Conservation (phyloP, 108 stramenopile species). For the Cyclotella sp. region DNA sequence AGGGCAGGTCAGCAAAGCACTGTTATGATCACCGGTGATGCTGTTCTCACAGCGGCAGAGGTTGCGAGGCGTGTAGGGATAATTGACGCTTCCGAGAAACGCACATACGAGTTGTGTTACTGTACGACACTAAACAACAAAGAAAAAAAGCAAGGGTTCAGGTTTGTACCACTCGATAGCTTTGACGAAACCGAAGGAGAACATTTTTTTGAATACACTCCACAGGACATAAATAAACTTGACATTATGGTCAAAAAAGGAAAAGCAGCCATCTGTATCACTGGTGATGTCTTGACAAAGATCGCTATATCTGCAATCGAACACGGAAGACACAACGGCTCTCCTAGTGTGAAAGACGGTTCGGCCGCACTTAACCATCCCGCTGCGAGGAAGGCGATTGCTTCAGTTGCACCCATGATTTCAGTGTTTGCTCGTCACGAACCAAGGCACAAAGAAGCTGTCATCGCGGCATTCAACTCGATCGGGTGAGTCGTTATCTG, state of each 20-base stretch:
- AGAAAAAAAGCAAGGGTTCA: slow-evolving; percentile 8
- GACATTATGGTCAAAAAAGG: slow-evolving; percentile 42
- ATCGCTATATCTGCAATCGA: slow-evolving; percentile 54
- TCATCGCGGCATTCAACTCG: slow-evolving; percentile 91
- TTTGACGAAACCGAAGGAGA: slow-evolving; percentile 1
- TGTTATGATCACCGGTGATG: slow-evolving; percentile 98
- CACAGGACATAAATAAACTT: slow-evolving; percentile 32
- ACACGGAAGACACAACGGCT: neutral
- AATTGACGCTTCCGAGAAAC: slow-evolving; percentile 37
- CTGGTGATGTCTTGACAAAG: slow-evolving; percentile 64
- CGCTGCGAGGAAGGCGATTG: slow-evolving; percentile 57
- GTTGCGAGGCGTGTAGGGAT: slow-evolving; percentile 91
- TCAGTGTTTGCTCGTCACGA: slow-evolving; percentile 96
- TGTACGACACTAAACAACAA: neutral
- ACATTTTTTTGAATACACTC: slow-evolving; percentile 36
- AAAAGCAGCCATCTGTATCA: slow-evolving; percentile 60
- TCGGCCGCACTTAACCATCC: slow-evolving; percentile 69
- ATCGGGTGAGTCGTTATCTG: slow-evolving; percentile 48
- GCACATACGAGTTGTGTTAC: slow-evolving; percentile 49
- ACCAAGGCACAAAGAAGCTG: slow-evolving; percentile 96
- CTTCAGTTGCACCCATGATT: slow-evolving; percentile 72
- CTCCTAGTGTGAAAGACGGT: slow-evolving; percentile 31
- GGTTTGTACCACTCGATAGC: slow-evolving; percentile 29
- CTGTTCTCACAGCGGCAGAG: slow-evolving; percentile 91
- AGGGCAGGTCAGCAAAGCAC: slow-evolving; percentile 63